Base-by-base conservation (phyloP, 768 basidiomycete genomes). In the Russula earlei region DNA sequence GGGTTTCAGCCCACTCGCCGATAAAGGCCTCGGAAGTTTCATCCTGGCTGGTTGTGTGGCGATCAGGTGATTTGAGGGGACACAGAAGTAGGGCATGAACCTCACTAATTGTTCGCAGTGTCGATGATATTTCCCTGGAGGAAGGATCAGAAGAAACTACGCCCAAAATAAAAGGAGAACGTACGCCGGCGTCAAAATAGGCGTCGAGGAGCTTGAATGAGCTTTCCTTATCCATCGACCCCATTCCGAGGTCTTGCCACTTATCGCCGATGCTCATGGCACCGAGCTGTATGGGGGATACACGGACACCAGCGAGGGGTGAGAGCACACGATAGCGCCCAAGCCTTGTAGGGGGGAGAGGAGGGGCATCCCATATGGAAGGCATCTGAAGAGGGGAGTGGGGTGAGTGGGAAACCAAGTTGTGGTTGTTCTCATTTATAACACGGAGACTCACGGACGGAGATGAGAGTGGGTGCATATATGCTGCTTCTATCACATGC, bases 1-100 rank as follows among this genome's bases (percentile, higher is more conserved):
- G 67, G 27, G 59, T 47, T 56, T 74, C 71, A 63, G 74, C 74
- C 77, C 78, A 79, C 60, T 78, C 77, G n/a, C 77, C 77, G 20
- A 78, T 68, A 64, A 75, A 74, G 48, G 61, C 58, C 63, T 86
- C 82, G 4, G 78, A 80, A n/a, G 72, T 63, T 56, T 77, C 81
- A 54, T 80, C 74, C 59, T 83, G 79, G 52, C 75, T 78, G 34
- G n/a, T 17, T 19, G 48, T 3, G n/a, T 8, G 3, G 15, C 5
- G 29, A 20, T n/a, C 8, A 37, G 12, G 7, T 24, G 7, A 25
- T 0, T 15, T 20, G 14, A 31, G n/a, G 9, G 27, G 38, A n/a
- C 40, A 45, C n/a, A 6, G 7, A 15, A 4, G 7, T 17, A 0
- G 55, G 29, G 5, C 14, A 12, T 7, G 11, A 8, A 22, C 49